Base-by-base conservation (phyloP, 768 basidiomycete species). In the Tricholoma saponaceum region DNA sequence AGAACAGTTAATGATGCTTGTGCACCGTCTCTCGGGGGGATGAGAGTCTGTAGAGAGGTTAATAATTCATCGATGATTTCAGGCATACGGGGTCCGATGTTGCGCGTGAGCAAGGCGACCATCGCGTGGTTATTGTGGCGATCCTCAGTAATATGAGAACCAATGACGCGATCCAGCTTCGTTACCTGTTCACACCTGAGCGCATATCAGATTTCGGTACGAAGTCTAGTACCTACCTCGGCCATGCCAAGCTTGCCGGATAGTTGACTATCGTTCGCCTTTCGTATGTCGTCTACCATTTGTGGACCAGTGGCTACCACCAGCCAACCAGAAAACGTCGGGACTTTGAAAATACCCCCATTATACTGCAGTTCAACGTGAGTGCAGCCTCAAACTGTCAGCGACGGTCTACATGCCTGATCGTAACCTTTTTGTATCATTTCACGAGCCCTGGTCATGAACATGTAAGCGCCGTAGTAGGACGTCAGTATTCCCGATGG, bases 61-160 rank as follows among this genome's bases (percentile, higher is more conserved):
- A 70, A 58, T 18, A 84, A 65, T 57, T 85, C 84, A 22, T 80
- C 74, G 12, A 69, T 72, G 10, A 85, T 64, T n/a, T 73, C 71
- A 1, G 74, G 69, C 56, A 76, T 77, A 2, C 75, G 59, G 1
- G 51, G 54, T 0, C 66, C 71, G 5, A 83, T 66, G 51, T 75
- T 76, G 9, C 79, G 66, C 6, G 76, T 76, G 28, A 28, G 28
- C 28, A 28, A 28, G 4, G 28, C 4, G 28, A 28, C 8, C 28
- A 28, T 8, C 28, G 28, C 28, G 28, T 28, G 28, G 28, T 8
- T 28, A 28, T 28, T 28, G 28, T 28, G 4, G 28, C 28, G 28
- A n/a, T n/a, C n/a, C n/a, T n/a, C 28, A 28, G 28, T 28, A 4
- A 28, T 35, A 77, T 58, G 61, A 0, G 67, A 63, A 3, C 69